These are phyloP conservation scores for Usnea hakonensis DNA, from an alignment of 495 filamentous ascomycete species.

Conservation along the genomic window DNA sequence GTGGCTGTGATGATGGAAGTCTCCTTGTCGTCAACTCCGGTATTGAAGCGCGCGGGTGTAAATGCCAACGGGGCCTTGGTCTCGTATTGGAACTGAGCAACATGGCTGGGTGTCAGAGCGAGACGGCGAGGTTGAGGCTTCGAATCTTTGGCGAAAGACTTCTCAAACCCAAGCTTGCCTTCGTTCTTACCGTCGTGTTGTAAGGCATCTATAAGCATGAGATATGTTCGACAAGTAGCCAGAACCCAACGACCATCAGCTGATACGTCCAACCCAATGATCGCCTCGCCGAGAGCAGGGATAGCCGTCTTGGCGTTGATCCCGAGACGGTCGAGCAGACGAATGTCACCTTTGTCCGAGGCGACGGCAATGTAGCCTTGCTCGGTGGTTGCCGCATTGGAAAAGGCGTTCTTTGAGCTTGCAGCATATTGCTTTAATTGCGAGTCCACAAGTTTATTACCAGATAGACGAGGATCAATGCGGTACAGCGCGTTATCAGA, in stretches of 20 bases:
- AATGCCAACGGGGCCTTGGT: conserved; percentile 79
- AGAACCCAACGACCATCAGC: conserved; percentile 94
- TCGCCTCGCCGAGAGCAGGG: conserved; percentile 88
- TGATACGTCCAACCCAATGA: conserved; percentile 88
- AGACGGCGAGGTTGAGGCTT: conserved; percentile 93
- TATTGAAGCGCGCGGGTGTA: conserved; percentile 90
- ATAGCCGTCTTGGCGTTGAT: conserved; percentile 97
- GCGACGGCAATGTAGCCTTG: conserved; percentile 96
- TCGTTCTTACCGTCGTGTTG: conserved; percentile 94
- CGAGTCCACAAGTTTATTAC: conserved; percentile 85
- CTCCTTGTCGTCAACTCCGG: conserved; percentile 68
- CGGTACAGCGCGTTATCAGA: conserved; percentile 89
- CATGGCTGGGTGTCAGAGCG: conserved; percentile 75
- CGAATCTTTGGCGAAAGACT: conserved; percentile 78
- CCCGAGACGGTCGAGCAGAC: conserved; percentile 90
- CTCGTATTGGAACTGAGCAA: conserved; percentile 95
- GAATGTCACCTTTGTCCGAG: conserved; percentile 94
- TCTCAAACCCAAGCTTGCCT: conserved; percentile 95
- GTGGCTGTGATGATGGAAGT: conserved; percentile 96
- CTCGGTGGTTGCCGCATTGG: conserved; percentile 83
- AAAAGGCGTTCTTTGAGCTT: conserved; percentile 84
- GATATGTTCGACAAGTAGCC: conserved; percentile 88
- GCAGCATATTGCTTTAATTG: conserved; percentile 87
- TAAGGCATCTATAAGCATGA: conserved; percentile 83
- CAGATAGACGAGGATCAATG: conserved; percentile 82